Base-by-base conservation (phyloP, 1,139 yeast genomes). In the Komagataea norvegica region DNA sequence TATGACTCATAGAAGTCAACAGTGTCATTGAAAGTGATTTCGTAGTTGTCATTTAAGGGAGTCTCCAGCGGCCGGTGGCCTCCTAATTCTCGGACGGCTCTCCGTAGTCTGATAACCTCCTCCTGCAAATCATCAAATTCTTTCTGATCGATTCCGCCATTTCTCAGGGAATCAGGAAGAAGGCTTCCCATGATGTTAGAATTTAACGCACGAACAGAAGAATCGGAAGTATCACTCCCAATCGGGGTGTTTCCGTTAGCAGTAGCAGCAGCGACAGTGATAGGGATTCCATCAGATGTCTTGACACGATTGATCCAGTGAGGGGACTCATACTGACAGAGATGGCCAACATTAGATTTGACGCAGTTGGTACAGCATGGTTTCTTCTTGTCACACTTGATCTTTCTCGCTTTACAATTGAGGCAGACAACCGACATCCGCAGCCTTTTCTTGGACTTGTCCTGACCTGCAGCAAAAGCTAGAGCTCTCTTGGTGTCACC, bases 401-500 rank as follows among this genome's bases (percentile, higher is more conserved):
- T 51, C 45, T 52, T 52, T 9, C 56, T 42, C 4, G 55, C 49
- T 26, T 48, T 49, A 37, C 56, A 52, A 17, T 49, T 52, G 26
- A 46, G 36, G 23, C 56, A 52, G 3, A 51, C 56, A 4, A 52
- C 49, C 3, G 54, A 48, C 55, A 52, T 51, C 3, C 56, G 46
- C 33, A 46, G 54, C 15, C 54, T 38, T 38, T 50, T 51, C 43
- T 48, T 50, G 8, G 52, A 49, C 36, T n/a, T n/a, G n/a, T n/a
- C n/a, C n/a, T n/a, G n/a, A n/a, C n/a, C n/a, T n/a, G n/a, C n/a
- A n/a, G n/a, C n/a, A n/a, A n/a, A n/a, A n/a, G n/a, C n/a, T n/a
- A n/a, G n/a, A n/a, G n/a, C n/a, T n/a, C n/a, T n/a, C n/a, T n/a
- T n/a, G n/a, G n/a, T n/a, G n/a, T n/a, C n/a, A n/a, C n/a, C n/a